Evolutionary conservation across 164 flowering plant genomes (phyloP).

Genomic region (Buxus sempervirens): DNA sequence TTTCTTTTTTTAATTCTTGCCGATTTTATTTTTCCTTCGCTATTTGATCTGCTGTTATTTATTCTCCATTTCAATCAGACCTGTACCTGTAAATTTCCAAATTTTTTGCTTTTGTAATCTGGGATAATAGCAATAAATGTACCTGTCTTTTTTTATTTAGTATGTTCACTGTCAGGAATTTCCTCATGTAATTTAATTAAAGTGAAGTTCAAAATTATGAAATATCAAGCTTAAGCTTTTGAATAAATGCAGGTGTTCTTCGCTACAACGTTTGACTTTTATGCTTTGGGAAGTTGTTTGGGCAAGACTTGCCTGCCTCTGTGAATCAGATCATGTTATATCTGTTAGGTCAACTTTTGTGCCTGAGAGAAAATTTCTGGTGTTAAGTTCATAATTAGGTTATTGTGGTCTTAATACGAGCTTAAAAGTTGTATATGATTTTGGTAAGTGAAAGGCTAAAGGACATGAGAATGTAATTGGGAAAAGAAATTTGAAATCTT

Average conservation of each 20-base stretch:
- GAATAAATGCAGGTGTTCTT: too few species aligned
- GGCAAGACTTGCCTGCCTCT: too few species aligned
- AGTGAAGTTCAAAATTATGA: not conserved
- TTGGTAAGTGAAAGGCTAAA: too few species aligned
- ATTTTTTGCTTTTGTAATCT: not conserved
- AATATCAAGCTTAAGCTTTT: too few species aligned
- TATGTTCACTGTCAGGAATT: not conserved
- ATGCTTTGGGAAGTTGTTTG: too few species aligned
- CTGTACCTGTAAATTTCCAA: not conserved
- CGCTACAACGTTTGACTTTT: too few species aligned
- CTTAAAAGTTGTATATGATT: too few species aligned
- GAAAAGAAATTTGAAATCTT: too few species aligned
- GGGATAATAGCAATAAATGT: not conserved
- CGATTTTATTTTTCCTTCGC: conserved; percentile 12
- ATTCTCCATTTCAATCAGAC: not conserved
- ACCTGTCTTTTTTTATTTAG: not conserved
- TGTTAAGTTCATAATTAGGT: too few species aligned
- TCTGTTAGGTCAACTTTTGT: not conserved
- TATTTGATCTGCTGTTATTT: not conserved
- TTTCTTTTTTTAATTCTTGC: too few species aligned
- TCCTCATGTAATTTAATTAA: not conserved
- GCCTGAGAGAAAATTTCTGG: not conserved
- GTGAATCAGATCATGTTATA: not conserved
- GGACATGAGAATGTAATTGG: too few species aligned
- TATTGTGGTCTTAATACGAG: too few species aligned